Conservation (phyloP, 2,329 filamentous ascomycete species). For the Xylariaceae sp. region DNA sequence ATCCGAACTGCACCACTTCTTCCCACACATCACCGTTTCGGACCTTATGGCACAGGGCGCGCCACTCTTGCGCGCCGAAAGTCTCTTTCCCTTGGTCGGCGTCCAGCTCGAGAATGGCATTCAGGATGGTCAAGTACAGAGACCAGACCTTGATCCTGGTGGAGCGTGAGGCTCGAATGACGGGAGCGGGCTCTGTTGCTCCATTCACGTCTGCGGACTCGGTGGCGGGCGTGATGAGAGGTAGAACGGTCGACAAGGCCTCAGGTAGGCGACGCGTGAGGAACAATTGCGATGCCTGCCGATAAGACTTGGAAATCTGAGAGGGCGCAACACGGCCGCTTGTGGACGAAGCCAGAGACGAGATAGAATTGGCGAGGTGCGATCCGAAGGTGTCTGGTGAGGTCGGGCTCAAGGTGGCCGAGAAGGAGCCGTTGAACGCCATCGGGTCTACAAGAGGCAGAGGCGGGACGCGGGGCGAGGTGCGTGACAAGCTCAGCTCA, state of each 20-base stretch:
- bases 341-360: constrained; percentile 63
- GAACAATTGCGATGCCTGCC: constrained; percentile 90
- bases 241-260: constrained; percentile 78
- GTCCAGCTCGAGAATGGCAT: constrained; percentile 85
- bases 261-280: constrained; percentile 91
- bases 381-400: constrained; percentile 48
- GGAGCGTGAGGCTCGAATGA: constrained; percentile 75
- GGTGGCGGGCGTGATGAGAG: constrained; percentile 66
- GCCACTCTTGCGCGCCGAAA: constrained; percentile 85
- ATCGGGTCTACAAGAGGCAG: constrained; percentile 28
- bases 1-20: constrained; percentile 82
- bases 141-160: constrained; percentile 96
- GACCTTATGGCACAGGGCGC: constrained; percentile 75
- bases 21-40: constrained; percentile 94
- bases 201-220: constrained; percentile 44
- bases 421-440: constrained; percentile 43
- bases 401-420: constrained; percentile 46
- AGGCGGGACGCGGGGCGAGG: neutral
- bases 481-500: neutral
- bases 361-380: constrained; percentile 63
- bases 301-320: constrained; percentile 87
- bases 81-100: constrained; percentile 84
- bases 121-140: constrained; percentile 89
- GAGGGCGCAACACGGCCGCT: constrained; percentile 61
- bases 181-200: constrained; percentile 60